A percentile compares a stretch with the other conserved stretches of the same genome.
Conservation (phyloP, 2,329 filamentous ascomycete genomes). For the Ampelomyces quisqualis region DNA sequence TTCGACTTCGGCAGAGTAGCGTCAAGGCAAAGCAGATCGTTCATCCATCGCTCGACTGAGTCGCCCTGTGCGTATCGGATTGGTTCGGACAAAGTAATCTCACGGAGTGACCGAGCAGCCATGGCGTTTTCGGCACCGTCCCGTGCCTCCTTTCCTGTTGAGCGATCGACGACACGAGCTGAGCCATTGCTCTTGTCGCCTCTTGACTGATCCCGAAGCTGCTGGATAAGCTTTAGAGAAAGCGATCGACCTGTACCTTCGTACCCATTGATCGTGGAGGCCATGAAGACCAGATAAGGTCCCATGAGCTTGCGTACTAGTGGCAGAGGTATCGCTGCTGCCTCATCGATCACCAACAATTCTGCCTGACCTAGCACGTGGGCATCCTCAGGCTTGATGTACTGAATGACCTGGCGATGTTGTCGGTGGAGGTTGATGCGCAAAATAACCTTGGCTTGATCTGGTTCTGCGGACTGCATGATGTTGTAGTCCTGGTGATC, state of each 20-base stretch:
- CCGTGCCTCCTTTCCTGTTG: constrained; percentile 67
- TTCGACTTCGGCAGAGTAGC: constrained; percentile 81
- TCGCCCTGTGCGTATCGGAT: constrained; percentile 94
- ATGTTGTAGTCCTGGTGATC: constrained; percentile 98
- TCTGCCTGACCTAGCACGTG: constrained; percentile 95
- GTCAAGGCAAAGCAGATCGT: constrained; percentile 88
- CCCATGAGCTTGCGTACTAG: constrained; percentile 93
- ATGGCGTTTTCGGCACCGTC: constrained; percentile 37
- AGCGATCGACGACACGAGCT: constrained; percentile 70
- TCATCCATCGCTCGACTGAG: constrained; percentile 92
- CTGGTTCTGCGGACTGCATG: constrained; percentile 95
- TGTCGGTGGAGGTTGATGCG: constrained; percentile 92
- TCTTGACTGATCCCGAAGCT: constrained; percentile 88
- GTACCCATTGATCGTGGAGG: constrained; percentile 98
- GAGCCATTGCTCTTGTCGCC: constrained; percentile 57
- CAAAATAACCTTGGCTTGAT: constrained; percentile 99
- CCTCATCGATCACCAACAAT: constrained; percentile 93
- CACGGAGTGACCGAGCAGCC: constrained; percentile 75
- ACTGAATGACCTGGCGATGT: constrained; percentile 97
- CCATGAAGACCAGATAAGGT: constrained; percentile 97
- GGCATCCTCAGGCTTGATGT: constrained; percentile 94
- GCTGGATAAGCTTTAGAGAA: constrained; percentile 94
- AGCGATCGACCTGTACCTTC: constrained; percentile 94
- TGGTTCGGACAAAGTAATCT: constrained; percentile 90
- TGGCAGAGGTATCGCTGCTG: constrained; percentile 91